A percentile compares a stretch with the other conserved stretches of the same genome.
These are phyloP conservation scores for Tubosaeta sp. DNA, from an alignment of 768 basidiomycete genomes.

Conservation along the genomic window DNA sequence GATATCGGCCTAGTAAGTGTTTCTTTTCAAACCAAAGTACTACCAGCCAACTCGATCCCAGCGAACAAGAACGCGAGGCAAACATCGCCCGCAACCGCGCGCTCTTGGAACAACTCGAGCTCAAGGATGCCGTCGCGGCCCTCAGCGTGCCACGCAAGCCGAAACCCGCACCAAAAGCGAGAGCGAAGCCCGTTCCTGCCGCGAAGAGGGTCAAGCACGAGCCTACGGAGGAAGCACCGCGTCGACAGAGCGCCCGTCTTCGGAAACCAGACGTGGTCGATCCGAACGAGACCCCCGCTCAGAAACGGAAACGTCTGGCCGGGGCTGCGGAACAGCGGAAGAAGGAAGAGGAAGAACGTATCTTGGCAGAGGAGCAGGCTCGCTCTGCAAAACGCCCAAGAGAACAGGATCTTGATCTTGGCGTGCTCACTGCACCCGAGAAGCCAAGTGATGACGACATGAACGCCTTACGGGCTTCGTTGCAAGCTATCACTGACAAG, in stretches of 20 bases:
- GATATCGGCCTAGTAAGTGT: constrained; percentile 50
- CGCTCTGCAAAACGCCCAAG: constrained; percentile 66
- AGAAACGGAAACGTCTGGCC: constrained; percentile 67
- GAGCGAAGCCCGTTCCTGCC: constrained; percentile 61
- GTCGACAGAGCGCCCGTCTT: constrained; percentile 65
- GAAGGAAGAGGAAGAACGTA: constrained; percentile 57
- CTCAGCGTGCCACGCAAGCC: constrained; percentile 43
- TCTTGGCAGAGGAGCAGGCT: constrained; percentile 59
- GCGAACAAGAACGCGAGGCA: constrained; percentile 70
- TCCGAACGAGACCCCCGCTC: constrained; percentile 59
- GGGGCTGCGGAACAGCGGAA: constrained; percentile 51
- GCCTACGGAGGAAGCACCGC: constrained; percentile 41
- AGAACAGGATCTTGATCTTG: constrained; percentile 59
- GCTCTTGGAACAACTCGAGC: constrained; percentile 65
- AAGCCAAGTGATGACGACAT: constrained; percentile 45
- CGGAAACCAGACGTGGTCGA: constrained; percentile 41
- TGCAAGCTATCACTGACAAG: constrained; percentile 39
- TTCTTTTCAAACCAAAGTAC: not conserved
- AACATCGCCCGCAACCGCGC: constrained; percentile 81
- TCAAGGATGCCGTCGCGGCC: constrained; percentile 50
- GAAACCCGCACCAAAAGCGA: constrained; percentile 35
- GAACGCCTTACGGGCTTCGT: constrained; percentile 39
- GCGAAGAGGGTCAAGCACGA: constrained; percentile 53
- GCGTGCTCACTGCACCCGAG: constrained; percentile 46
- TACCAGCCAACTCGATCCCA: constrained; percentile 13